Evolutionary conservation across 805 yeast species (phyloP).

Genomic region (Myxozyma nipponensis): DNA sequence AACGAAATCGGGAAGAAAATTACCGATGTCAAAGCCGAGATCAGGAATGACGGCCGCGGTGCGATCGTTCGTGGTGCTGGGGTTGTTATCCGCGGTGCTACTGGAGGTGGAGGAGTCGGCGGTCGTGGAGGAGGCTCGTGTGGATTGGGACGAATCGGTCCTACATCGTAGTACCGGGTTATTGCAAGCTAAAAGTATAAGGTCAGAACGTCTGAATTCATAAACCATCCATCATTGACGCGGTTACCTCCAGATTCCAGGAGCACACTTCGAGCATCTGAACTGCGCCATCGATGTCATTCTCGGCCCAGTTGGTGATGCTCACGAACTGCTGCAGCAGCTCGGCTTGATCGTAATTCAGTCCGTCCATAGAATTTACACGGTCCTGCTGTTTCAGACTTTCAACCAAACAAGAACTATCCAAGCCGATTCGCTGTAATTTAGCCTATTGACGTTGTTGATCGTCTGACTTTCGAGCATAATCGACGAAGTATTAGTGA

Average conservation of each 20-base stretch:
- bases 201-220: neutral
- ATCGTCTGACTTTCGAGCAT: too few species aligned
- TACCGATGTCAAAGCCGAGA: slow-evolving; percentile 32
- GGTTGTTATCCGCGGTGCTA: slow-evolving; percentile 30
- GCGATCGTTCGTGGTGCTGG: slow-evolving; percentile 28
- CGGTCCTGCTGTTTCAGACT: neutral
- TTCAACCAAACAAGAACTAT: too few species aligned
- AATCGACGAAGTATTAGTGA: too few species aligned
- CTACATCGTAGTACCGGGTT: slow-evolving; percentile 26
- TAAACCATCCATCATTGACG: neutral
- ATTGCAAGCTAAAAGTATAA: slow-evolving; percentile 15
- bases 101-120: slow-evolving; percentile 29
- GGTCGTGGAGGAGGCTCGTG: slow-evolving; percentile 8
- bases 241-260: slow-evolving; percentile 42
- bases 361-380: slow-evolving; percentile 3
- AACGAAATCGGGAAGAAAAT: slow-evolving; percentile 38
- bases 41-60: slow-evolving; percentile 32
- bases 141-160: slow-evolving; percentile 20
- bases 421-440: too few species aligned
- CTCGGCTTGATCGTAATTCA: slow-evolving; percentile 22
- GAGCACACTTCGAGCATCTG: slow-evolving; percentile 34
- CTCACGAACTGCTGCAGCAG: slow-evolving; percentile 34
- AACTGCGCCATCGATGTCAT: slow-evolving; percentile 33
- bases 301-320: slow-evolving; percentile 35
- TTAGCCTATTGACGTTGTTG: too few species aligned